Base-by-base conservation (phyloP, 306 rosid species). In the Ammopiptanthus mongolicus region DNA sequence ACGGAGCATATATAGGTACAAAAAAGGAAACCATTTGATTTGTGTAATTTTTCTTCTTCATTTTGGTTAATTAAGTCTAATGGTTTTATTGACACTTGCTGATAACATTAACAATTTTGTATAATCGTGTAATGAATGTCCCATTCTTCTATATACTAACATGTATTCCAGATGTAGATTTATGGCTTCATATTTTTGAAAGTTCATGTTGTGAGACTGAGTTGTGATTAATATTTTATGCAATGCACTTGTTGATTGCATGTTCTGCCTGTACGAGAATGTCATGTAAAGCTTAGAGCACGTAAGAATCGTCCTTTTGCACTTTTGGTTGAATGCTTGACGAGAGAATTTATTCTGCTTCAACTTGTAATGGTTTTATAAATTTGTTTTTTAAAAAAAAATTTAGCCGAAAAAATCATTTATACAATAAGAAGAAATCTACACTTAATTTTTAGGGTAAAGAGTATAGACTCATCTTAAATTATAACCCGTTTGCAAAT, bases 131-230 rank as follows among this genome's bases (percentile, higher is more conserved):
- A 67, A 78, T 42, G 73, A 73, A 78, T 60, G 66, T 17, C 73
- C 64, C 69, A 63, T 85, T 81, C 81, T 65, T 78, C 71, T 85
- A 79, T 85, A 85, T 70, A 78, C 84, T 76, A 75, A 23, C 62
- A 6, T 73, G 44, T 33, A 48, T 57, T 61, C 72, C 72, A 50
- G 62, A 44, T 75, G 81, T 70, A 79, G 69, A 75, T 71, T 76
- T 25, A 51, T 8, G 60, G 29, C 76, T 25, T 55, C 65, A 59
- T 65, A 48, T 57, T 82, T 66, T 39, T 73, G 18, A 8, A 53
- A 74, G 73, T 63, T 68, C n/a, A 29, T 69, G 37, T 12, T 64
- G 23, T 39, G 59, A 37, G 11, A 34, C 57, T 21, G 50, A 22
- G 50, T 69, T 65, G 39, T 39, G 73, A 53, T 83, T 47, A 53